phyloP scores from a whole-genome alignment of 2,329 filamentous ascomycete genomes.

The Aspergillus sp. region DNA sequence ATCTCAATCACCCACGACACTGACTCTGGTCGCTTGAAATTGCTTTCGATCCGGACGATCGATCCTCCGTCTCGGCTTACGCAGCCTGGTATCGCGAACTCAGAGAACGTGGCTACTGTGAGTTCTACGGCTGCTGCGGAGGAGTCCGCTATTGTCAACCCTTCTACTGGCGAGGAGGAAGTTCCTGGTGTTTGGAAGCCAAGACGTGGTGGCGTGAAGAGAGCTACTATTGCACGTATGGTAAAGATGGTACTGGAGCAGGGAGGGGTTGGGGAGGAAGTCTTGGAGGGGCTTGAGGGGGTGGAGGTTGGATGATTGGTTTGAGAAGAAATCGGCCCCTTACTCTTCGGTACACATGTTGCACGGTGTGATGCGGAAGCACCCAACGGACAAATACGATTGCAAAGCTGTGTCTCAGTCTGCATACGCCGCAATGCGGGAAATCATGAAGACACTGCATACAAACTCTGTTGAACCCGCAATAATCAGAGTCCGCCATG shows the following conservation, averaged over 20 bases:
- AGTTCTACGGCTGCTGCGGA: conserved; percentile 40
- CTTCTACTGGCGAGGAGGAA: conserved; percentile 59
- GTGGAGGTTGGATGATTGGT: conserved; percentile 57
- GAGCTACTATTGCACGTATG: conserved; percentile 69
- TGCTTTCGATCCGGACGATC: conserved; percentile 70
- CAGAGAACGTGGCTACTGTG: conserved; percentile 58
- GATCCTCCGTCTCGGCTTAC: conserved; percentile 74
- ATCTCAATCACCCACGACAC: conserved; percentile 65
- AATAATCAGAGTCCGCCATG: neutral
- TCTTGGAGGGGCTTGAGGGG: conserved; percentile 75
- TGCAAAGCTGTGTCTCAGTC: neutral
- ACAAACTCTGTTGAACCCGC: neutral
- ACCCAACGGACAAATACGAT: neutral
- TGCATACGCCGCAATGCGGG: neutral
- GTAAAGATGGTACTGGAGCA: conserved; percentile 73
- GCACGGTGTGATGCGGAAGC: neutral
- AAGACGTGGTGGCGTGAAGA: conserved; percentile 78
- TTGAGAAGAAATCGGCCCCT: neutral
- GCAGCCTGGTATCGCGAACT: conserved; percentile 67
- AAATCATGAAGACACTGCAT: neutral
- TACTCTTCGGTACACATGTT: neutral
- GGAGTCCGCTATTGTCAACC: conserved; percentile 43
- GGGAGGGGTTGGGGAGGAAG: conserved; percentile 81
- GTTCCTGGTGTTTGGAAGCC: conserved; percentile 77
- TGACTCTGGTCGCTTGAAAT: conserved; percentile 50